Evolutionary conservation across 768 basidiomycete species (phyloP).

Genomic region (Boletus huronensis): DNA sequence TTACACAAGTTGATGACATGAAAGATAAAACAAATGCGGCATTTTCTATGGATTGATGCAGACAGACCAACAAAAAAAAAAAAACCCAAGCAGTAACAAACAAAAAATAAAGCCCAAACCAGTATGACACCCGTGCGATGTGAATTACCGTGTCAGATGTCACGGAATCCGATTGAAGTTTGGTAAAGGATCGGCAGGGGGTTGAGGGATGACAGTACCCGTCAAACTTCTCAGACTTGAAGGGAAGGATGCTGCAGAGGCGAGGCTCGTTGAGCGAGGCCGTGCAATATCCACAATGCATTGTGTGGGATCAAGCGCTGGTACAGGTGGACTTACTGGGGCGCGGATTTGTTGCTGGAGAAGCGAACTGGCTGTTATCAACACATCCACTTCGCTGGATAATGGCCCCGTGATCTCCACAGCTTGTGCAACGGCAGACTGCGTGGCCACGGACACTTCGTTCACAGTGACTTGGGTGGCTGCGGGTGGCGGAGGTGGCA

Average conservation of each 20-base stretch:
- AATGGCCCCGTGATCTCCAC: conserved; percentile 70
- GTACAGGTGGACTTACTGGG: conserved; percentile 26
- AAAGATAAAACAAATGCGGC: conserved; percentile 15
- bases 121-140: conserved; percentile 21
- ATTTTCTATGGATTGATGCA: conserved; percentile 31
- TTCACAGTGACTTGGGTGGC: conserved; percentile 48
- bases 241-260: conserved; percentile 26
- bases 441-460: conserved; percentile 58
- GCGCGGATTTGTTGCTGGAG: conserved; percentile 43
- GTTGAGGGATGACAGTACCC: conserved; percentile 18
- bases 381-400: conserved; percentile 77
- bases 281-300: conserved; percentile 29
- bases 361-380: conserved; percentile 62
- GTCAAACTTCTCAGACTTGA: conserved; percentile 20
- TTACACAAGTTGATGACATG: conserved; percentile 17
- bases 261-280: conserved; percentile 35
- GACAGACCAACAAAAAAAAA: conserved; percentile 24
- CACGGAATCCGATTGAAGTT: conserved; percentile 26
- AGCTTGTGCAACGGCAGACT: conserved; percentile 79
- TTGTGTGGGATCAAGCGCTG: conserved; percentile 27
- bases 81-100: conserved; percentile 23
- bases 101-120: conserved; percentile 26
- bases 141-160: conserved; percentile 6
- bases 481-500: conserved; percentile 31
- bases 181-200: conserved; percentile 26